Conservation (phyloP, 495 filamentous ascomycete species). For the Aspergillus leporis region DNA sequence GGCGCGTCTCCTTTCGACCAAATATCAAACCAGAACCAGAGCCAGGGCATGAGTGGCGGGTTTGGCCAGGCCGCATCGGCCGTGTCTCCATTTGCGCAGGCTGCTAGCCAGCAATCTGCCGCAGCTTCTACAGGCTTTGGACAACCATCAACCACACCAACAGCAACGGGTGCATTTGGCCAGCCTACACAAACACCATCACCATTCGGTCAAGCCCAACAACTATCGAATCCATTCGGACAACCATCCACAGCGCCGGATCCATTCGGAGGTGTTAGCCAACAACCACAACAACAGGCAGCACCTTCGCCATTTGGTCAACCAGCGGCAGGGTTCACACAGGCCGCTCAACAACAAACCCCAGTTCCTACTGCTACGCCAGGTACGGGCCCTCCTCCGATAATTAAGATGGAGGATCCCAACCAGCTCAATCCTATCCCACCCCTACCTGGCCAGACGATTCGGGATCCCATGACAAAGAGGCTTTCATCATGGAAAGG, state of each 20-base stretch:
- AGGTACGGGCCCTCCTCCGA: slow-evolving; percentile 31
- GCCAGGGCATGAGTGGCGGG: slow-evolving; percentile 22
- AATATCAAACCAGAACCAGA: slow-evolving; percentile 26
- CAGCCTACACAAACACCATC: slow-evolving; percentile 32
- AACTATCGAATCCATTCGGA: slow-evolving; percentile 27
- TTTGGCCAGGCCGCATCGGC: slow-evolving; percentile 31
- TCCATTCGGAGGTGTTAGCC: slow-evolving; percentile 29
- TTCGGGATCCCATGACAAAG: slow-evolving; percentile 37
- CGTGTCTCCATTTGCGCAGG: slow-evolving; percentile 34
- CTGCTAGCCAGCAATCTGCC: slow-evolving; percentile 22
- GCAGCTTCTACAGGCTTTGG: slow-evolving; percentile 26
- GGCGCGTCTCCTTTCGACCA: slow-evolving; percentile 38
- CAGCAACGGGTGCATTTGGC: slow-evolving; percentile 30
- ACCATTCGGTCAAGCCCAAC: slow-evolving; percentile 26
- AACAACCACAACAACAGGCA: slow-evolving; percentile 17
- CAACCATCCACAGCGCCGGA: slow-evolving; percentile 4
- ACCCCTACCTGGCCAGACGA: slow-evolving; percentile 37
- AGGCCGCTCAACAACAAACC: slow-evolving; percentile 10
- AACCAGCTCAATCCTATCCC: slow-evolving; percentile 40
- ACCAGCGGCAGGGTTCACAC: slow-evolving; percentile 19
- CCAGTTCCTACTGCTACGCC: slow-evolving; percentile 13
- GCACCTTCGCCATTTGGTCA: slow-evolving; percentile 34
- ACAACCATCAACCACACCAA: slow-evolving; percentile 22
- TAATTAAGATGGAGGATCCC: slow-evolving; percentile 32
- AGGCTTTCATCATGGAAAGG: slow-evolving; percentile 53